Percentiles rank a stretch among this genome's conserved stretches.
These are phyloP conservation scores for Azolla pinnata DNA, from an alignment of 75 land plant genomes.

Conservation along the genomic window DNA sequence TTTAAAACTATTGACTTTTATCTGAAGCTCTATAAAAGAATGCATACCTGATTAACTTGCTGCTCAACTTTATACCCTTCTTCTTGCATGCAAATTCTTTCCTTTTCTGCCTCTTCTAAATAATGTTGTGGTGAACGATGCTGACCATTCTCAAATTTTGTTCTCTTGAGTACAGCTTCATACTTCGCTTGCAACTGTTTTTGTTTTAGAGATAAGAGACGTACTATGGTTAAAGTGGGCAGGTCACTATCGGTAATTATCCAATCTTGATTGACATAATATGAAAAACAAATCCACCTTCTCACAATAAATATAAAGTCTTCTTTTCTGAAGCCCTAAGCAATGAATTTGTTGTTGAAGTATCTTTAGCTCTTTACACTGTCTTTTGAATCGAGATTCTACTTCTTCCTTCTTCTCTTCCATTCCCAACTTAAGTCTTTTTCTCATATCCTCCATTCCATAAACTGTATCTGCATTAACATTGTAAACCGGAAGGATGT, in stretches of 20 bases:
- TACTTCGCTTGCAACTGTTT: slow-evolving; percentile 31
- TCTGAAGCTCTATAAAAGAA: too few relatives aligned
- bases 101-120: slow-evolving; percentile 12
- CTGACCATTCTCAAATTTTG: slow-evolving; percentile 14
- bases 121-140: slow-evolving; percentile 17
- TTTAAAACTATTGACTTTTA: background rate
- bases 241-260: too few relatives aligned
- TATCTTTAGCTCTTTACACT: slow-evolving; percentile 15
- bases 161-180: slow-evolving; percentile 12
- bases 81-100: slow-evolving; percentile 18
- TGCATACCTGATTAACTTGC: slow-evolving; percentile 17
- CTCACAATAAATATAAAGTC: slow-evolving; percentile 12
- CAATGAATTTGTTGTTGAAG: slow-evolving; percentile 25
- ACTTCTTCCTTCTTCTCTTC: slow-evolving; percentile 23
- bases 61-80: slow-evolving; percentile 21
- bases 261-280: too few relatives aligned
- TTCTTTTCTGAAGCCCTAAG: slow-evolving; percentile 15
- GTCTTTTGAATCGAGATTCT: slow-evolving; percentile 14
- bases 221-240: too few relatives aligned
- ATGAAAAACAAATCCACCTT: slow-evolving; percentile 16
- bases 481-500: too few relatives aligned
- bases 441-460: slow-evolving; percentile 20
- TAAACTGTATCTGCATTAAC: slow-evolving; percentile 21
- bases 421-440: slow-evolving; percentile 24
- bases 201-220: too few relatives aligned